Evolutionary conservation across 352 stramenopile species (phyloP), one percentile per base, ranked within the genome.

Genomic region (Phytopythium helicoides): DNA sequence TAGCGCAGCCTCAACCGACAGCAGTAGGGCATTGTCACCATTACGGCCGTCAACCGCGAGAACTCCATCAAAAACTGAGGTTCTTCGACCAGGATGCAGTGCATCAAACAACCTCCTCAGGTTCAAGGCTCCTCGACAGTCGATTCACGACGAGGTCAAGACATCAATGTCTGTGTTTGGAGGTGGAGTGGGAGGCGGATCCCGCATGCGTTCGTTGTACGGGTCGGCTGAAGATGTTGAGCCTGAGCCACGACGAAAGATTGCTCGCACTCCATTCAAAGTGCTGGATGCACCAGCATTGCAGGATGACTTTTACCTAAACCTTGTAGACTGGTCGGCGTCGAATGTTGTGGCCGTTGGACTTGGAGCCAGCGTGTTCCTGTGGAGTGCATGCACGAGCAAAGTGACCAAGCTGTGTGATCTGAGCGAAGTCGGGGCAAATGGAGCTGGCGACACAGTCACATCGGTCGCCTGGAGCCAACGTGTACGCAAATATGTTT

Each of bases 301-400:
- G 6, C 89, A 98, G 63, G 97, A 99, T 71, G 97, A 99, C 66
- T 99, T 99, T 68, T 99, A 99, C 62, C 66, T 99, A 11, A 99
- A 99, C 63, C 75, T 99, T 0, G 94, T 99, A 9, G 95, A 98
- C 66, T 99, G 97, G 97, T 98, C 89, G 0, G 81, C 89, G 1
- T 75, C 86, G 11, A 99, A 99, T 60, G 86, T 99, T 9, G 71
- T 99, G 12, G 94, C 95, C 2, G 96, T 99, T 22, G 97, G 91
- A 15, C 80, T 99, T 7, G 95, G 89, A 12, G 76, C 82, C 18
- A 94, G 83, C 37, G 95, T 99, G 8, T 99, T 98, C 62, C 68
- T 98, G 3, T 98, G 95, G 95, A 98, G 86, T 58, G 93, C 94
- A 3, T 93, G 86, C 47, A 95, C 84, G 8, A 92, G 84, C 65